Conservation (phyloP, 78 protist species). For the Pigoraptor vietnamica region DNA sequence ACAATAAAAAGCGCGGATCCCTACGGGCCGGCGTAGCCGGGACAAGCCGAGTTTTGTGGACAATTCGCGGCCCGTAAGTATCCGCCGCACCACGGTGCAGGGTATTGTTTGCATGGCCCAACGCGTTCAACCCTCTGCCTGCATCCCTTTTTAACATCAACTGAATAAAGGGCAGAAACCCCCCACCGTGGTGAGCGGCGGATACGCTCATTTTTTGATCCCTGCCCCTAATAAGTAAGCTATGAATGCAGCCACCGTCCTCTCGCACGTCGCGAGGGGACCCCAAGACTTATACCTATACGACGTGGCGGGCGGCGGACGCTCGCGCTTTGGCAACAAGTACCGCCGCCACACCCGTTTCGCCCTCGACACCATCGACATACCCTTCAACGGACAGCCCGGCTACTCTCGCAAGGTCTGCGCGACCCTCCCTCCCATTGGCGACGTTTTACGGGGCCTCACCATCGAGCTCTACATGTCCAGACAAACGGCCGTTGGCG, state of each 20-base stretch:
- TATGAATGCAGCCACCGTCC: neutral
- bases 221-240: neutral
- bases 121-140: no score
- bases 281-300: neutral
- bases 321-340: neutral
- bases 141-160: no score
- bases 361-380: neutral
- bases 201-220: no score
- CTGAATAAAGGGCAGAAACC: no score
- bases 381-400: neutral
- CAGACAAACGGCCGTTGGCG: neutral
- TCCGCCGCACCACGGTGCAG: no score
- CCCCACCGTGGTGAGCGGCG: no score
- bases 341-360: neutral
- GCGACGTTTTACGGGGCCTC: neutral
- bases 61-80: no score
- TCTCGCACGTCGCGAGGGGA: neutral
- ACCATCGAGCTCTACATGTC: neutral
- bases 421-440: neutral
- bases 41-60: no score
- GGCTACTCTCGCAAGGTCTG: neutral
- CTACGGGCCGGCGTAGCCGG: no score
- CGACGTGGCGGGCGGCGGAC: neutral
- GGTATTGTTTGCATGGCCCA: no score
- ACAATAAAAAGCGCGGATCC: no score